Conservation (phyloP, 2,329 filamentous ascomycete genomes). For the Huntiella moniliformis region DNA sequence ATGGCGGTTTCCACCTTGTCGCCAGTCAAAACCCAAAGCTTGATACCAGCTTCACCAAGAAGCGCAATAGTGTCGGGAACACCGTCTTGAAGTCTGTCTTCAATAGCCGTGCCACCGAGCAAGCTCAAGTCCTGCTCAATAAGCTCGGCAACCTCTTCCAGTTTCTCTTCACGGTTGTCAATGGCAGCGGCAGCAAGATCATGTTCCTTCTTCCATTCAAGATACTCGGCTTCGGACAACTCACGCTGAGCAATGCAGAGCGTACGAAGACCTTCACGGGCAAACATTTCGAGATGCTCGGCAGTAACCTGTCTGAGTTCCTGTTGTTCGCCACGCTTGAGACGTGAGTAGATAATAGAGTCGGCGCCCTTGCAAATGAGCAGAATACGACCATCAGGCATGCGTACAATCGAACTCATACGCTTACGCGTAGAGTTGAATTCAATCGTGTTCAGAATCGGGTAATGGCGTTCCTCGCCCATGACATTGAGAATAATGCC, state of each 20-base stretch:
- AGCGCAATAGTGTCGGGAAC: conserved; percentile 90
- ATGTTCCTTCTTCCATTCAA: conserved; percentile 67
- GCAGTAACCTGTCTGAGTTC: conserved; percentile 70
- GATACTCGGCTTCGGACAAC: conserved; percentile 66
- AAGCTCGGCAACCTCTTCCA: conserved; percentile 72
- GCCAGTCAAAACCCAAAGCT: conserved; percentile 93
- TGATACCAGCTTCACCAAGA: conserved; percentile 84
- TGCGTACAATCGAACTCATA: conserved; percentile 92
- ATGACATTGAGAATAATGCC: conserved; percentile 73
- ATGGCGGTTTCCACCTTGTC: conserved; percentile 99
- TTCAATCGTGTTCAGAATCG: conserved; percentile 82
- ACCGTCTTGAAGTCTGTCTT: conserved; percentile 89
- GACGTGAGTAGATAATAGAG: conserved; percentile 85
- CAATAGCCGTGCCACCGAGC: conserved; percentile 86
- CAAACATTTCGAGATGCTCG: conserved; percentile 92
- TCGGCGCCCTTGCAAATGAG: conserved; percentile 96
- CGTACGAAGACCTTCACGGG: conserved; percentile 81
- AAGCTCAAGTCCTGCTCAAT: conserved; percentile 83
- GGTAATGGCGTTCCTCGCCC: conserved; percentile 69
- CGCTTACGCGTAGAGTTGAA: conserved; percentile 89
- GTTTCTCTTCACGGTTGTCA: conserved; percentile 73
- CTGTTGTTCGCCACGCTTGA: conserved; percentile 68
- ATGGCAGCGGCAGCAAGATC: conserved; percentile 73
- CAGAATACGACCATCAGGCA: conserved; percentile 78
- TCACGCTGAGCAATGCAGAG: conserved; percentile 80